A percentile compares a stretch with the other conserved stretches of the same genome.
Conservation (phyloP, 208 protist species). For the Giardia muris region DNA sequence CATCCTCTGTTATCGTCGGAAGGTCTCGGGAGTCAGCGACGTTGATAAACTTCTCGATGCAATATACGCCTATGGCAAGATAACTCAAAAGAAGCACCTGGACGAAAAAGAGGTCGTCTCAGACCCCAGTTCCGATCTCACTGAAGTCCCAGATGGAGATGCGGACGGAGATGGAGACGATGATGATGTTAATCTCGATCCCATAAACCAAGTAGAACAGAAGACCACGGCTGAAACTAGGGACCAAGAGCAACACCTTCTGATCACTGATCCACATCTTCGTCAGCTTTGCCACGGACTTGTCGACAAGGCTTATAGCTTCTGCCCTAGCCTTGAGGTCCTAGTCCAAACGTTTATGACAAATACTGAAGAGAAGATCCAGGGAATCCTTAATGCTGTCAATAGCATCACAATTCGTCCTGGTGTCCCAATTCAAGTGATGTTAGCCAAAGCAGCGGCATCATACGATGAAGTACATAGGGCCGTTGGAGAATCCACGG, state of each 20-base stretch:
- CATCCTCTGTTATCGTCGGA: background rate
- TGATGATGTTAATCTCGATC: background rate
- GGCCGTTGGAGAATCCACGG: constrained; percentile 44
- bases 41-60: constrained; percentile 2
- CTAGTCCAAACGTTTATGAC: background rate
- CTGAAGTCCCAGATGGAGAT: background rate
- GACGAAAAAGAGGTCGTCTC: background rate
- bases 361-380: background rate
- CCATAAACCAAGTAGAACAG: background rate
- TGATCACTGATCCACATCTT: background rate
- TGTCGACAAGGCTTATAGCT: background rate
- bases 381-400: background rate
- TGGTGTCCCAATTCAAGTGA: constrained; percentile 80
- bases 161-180: background rate
- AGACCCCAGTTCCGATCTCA: background rate
- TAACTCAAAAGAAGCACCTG: constrained; percentile 41
- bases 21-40: background rate
- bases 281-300: background rate
- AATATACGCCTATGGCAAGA: constrained; percentile 30
- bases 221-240: background rate
- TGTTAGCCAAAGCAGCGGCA: constrained; percentile 90
- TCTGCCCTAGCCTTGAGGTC: background rate
- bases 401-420: background rate
- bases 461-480: constrained; percentile 58
- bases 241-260: background rate